These are phyloP conservation scores for Wickerhamiella parazyma DNA, from an alignment of 805 yeast genomes.

Conservation along the genomic window DNA sequence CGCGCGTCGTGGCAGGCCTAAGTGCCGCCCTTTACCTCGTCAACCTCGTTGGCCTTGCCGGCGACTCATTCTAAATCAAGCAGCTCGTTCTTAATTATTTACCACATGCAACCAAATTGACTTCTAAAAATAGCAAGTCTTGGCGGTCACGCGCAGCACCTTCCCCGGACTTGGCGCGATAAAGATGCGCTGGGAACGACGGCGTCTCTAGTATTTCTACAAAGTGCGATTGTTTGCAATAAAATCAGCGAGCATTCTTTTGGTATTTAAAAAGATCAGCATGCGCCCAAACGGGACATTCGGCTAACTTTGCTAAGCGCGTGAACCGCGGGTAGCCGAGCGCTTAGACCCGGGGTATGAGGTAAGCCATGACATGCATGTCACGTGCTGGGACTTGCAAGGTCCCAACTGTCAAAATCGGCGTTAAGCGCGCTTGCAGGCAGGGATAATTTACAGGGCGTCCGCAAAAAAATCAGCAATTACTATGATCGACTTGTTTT, in stretches of 20 bases:
- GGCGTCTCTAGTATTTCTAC: no score
- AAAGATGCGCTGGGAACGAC: no score
- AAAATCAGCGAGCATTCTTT: no score
- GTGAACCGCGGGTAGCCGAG: no score
- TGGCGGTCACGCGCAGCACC: no score
- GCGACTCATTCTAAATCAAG: conserved; percentile 12
- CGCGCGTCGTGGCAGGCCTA: conserved; percentile 18
- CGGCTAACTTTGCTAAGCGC: no score
- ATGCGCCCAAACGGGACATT: no score
- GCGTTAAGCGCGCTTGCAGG: background rate
- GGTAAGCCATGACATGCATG: background rate
- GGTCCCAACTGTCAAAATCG: background rate
- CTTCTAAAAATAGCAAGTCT: background rate
- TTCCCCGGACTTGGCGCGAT: no score
- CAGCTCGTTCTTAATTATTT: background rate
- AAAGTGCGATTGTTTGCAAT: no score
- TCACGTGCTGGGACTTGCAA: conserved; percentile 5
- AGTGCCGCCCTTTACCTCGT: conserved; percentile 16
- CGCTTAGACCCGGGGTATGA: conserved; percentile 1
- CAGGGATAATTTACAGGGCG: background rate
- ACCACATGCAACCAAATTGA: background rate
- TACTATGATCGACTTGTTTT: background rate
- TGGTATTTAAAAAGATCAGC: no score
- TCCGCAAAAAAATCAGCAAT: background rate
- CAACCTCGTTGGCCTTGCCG: conserved; percentile 19